Evolutionary conservation across 2,329 filamentous ascomycete species (phyloP).

Genomic region (Canariomyces notabilis): DNA sequence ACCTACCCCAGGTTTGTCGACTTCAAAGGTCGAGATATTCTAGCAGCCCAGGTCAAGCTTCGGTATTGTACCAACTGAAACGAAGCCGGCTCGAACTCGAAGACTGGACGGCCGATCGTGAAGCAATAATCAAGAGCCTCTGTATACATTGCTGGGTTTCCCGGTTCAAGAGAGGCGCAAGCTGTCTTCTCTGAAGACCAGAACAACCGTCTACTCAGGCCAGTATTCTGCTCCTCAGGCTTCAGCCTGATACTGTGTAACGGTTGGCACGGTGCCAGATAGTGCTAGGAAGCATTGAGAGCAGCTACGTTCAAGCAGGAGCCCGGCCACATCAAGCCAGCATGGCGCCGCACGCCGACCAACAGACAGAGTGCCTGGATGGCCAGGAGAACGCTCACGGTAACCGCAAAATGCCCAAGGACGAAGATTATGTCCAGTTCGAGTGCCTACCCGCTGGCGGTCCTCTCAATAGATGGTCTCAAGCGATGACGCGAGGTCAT

Average conservation of each 20-base stretch:
- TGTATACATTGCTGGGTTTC: no score
- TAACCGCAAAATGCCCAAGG: constrained; percentile 37
- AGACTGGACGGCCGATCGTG: neutral
- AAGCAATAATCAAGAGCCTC: neutral
- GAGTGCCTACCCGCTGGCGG: constrained; percentile 47
- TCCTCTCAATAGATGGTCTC: constrained; percentile 77
- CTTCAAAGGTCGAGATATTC: constrained; percentile 4
- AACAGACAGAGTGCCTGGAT: constrained; percentile 3
- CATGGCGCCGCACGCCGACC: constrained; percentile 22
- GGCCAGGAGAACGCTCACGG: constrained; percentile 1
- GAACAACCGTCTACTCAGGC: no score
- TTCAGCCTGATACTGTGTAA: no score
- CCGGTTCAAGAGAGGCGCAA: no score
- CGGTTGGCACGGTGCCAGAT: neutral
- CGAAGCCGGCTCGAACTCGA: neutral
- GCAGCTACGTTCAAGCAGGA: neutral
- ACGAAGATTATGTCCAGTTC: constrained; percentile 52
- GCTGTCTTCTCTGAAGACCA: no score
- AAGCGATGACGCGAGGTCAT: constrained; percentile 75
- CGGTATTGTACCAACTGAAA: constrained; percentile 9
- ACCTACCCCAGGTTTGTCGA: constrained; percentile 14
- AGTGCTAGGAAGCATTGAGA: neutral
- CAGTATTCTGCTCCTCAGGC: no score
- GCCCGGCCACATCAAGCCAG: constrained; percentile 3
- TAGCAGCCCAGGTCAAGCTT: constrained; percentile 11